Evolutionary conservation across 2,329 filamentous ascomycete genomes (phyloP).

Genomic region (Ophiostoma pallidulum): DNA sequence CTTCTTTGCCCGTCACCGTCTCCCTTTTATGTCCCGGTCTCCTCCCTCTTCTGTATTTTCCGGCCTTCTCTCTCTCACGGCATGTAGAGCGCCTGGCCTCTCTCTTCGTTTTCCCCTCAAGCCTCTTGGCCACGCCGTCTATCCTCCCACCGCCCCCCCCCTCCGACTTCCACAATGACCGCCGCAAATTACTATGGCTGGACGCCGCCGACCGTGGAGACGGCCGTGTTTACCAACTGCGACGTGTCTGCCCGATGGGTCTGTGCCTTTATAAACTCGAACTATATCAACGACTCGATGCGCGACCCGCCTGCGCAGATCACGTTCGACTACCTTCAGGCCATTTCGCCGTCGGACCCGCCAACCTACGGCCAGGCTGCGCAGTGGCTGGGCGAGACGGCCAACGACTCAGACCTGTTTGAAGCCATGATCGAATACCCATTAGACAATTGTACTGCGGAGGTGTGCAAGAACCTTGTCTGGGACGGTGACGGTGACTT

Average conservation of each 20-base stretch:
- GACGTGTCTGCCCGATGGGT: slow-evolving; percentile 6
- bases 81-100: no score
- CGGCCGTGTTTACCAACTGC: slow-evolving; percentile 7
- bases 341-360: background rate
- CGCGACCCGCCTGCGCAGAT: background rate
- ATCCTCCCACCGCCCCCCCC: background rate
- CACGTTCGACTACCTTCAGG: slow-evolving; percentile 1
- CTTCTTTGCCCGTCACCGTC: no score
- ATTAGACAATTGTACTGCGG: background rate
- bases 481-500: slow-evolving; percentile 18
- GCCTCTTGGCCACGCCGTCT: no score
- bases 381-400: background rate
- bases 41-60: no score
- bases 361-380: slow-evolving; percentile 5
- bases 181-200: slow-evolving; percentile 4
- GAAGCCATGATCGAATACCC: slow-evolving; percentile 1
- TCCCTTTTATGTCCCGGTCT: no score
- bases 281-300: background rate
- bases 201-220: background rate
- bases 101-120: no score
- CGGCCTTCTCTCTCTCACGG: no score
- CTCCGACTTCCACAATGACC: background rate
- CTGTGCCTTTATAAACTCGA: background rate
- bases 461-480: slow-evolving; percentile 14
- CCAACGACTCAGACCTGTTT: background rate